A percentile compares a stretch with the other conserved stretches of the same genome.
phyloP scores from a whole-genome alignment of 2,329 filamentous ascomycete species.

The Annulohypoxylon truncatum region DNA sequence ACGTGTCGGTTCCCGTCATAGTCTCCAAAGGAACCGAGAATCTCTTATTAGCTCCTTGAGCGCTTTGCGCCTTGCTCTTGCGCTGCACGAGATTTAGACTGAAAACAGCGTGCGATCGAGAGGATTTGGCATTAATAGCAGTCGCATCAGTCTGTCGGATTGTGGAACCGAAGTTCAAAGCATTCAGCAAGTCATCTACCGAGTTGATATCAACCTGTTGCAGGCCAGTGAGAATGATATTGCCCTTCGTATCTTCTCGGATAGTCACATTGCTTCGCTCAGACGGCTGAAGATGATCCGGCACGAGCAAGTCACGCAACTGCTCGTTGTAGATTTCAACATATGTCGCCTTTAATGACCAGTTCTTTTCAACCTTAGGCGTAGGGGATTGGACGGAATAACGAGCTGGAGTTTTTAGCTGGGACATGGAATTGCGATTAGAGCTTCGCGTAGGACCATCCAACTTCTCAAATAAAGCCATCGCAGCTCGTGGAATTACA shows the following conservation, averaged over 20 bases:
- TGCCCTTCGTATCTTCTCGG: slow-evolving; percentile 92
- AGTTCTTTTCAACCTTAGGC: slow-evolving; percentile 75
- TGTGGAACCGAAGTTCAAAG: slow-evolving; percentile 89
- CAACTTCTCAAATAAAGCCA: slow-evolving; percentile 87
- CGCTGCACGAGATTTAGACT: slow-evolving; percentile 93
- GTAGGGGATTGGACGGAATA: slow-evolving; percentile 71
- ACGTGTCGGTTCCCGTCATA: slow-evolving; percentile 74
- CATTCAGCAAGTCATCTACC: slow-evolving; percentile 88
- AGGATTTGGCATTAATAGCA: slow-evolving; percentile 97
- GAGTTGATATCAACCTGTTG: slow-evolving; percentile 90
- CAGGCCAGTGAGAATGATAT: slow-evolving; percentile 91
- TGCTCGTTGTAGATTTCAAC: slow-evolving; percentile 99
- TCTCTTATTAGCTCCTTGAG: slow-evolving; percentile 79
- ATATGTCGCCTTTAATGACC: slow-evolving; percentile 94
- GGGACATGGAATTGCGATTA: slow-evolving; percentile 77
- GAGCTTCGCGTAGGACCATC: slow-evolving; percentile 63
- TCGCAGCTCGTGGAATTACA: slow-evolving; percentile 93
- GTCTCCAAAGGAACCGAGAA: slow-evolving; percentile 87
- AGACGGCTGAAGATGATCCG: slow-evolving; percentile 74
- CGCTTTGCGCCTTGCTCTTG: slow-evolving; percentile 67
- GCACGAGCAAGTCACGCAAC: slow-evolving; percentile 86
- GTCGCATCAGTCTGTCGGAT: slow-evolving; percentile 98
- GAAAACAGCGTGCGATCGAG: slow-evolving; percentile 96
- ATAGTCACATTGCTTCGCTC: slow-evolving; percentile 89
- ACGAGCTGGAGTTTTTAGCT: slow-evolving; percentile 81